Evolutionary conservation across 805 yeast species (phyloP).

Genomic region (Candida maesae): DNA sequence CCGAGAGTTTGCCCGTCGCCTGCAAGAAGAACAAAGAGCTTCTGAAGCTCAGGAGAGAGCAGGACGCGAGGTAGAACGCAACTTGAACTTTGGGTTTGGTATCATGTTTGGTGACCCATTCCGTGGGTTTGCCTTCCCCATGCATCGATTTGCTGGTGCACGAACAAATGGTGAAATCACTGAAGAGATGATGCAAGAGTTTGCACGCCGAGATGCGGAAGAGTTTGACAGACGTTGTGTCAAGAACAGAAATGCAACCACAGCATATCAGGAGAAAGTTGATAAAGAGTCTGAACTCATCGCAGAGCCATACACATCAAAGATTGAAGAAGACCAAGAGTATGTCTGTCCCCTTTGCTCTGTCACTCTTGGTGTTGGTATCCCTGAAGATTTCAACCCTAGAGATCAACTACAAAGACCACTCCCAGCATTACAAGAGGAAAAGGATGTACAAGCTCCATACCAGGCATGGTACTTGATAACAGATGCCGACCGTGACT

Average conservation of each 20-base stretch:
- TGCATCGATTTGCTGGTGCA: no score
- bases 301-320: constrained; percentile 20
- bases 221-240: constrained; percentile 14
- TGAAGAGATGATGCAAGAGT: not conserved
- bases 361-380: constrained; percentile 66
- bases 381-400: constrained; percentile 48
- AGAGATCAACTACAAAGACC: constrained; percentile 21
- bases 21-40: no score
- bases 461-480: constrained; percentile 52
- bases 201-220: not conserved
- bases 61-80: no score
- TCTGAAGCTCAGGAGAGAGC: no score
- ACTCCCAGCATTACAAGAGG: constrained; percentile 30
- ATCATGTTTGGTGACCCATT: no score
- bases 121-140: no score
- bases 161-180: not conserved
- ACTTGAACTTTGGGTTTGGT: no score
- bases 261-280: not conserved
- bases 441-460: constrained; percentile 51
- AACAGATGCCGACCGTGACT: constrained; percentile 51
- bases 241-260: constrained; percentile 13
- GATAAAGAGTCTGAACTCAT: not conserved
- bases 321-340: constrained; percentile 33
- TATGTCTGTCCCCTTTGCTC: constrained; percentile 70
- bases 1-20: no score